phyloP scores from a whole-genome alignment of 352 stramenopile genomes.

The Phytophthora europaea region DNA sequence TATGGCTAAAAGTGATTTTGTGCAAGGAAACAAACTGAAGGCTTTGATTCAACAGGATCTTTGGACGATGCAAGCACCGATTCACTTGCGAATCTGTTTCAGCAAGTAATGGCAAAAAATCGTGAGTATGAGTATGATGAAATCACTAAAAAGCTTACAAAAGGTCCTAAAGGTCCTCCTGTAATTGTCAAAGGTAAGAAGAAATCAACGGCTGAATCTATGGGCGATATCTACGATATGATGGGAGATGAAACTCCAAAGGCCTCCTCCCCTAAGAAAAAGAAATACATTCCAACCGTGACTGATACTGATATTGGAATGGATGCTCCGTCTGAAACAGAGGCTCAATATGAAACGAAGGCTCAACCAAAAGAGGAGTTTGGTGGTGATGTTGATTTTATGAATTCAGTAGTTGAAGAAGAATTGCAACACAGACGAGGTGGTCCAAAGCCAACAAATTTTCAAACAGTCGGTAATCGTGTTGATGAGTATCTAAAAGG shows the following conservation, averaged over 20 bases:
- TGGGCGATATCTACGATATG: no score
- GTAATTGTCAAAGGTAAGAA: not conserved
- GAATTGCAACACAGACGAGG: no score
- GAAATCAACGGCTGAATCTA: no score
- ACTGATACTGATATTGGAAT: not conserved
- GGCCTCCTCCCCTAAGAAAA: not conserved
- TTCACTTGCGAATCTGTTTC: slow-evolving; percentile 1
- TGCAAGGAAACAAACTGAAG: not conserved
- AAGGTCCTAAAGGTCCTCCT: not conserved
- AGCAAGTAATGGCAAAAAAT: not conserved
- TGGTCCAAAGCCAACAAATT: no score
- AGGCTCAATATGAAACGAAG: not conserved
- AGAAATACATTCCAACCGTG: not conserved
- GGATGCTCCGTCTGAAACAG: not conserved
- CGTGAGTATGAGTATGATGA: slow-evolving; percentile 2
- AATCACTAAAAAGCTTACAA: not conserved
- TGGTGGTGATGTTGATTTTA: no score
- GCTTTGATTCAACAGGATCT: not conserved
- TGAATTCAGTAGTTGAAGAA: no score
- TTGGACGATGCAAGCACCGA: not conserved
- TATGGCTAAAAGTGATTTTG: not conserved
- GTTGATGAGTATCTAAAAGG: no score
- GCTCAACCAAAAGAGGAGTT: no score
- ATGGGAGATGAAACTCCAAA: not conserved
- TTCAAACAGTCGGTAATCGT: no score